Evolutionary conservation across 495 filamentous ascomycete genomes (phyloP).

Genomic region (Bryoglossum gracile): DNA sequence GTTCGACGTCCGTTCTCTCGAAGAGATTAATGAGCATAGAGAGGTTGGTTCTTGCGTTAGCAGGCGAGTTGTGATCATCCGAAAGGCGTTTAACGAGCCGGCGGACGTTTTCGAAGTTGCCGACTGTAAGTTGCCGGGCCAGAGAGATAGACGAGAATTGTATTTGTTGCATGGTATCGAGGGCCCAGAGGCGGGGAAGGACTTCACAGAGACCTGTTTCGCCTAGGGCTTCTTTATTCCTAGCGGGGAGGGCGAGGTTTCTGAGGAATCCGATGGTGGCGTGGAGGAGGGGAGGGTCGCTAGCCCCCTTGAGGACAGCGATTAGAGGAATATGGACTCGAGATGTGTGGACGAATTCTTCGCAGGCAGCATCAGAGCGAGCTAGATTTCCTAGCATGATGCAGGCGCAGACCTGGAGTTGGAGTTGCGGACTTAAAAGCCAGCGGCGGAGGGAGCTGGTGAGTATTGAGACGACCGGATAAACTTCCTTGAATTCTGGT

Average conservation of each 20-base stretch:
- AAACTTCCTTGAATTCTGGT: constrained; percentile 44
- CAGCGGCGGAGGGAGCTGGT: constrained; percentile 47
- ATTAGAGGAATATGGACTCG: constrained; percentile 48
- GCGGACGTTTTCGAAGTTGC: constrained; percentile 50
- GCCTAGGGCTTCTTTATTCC: constrained; percentile 55
- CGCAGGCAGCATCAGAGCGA: constrained; percentile 58
- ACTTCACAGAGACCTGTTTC: constrained; percentile 41
- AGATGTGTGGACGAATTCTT: constrained; percentile 44
- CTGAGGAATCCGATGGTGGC: constrained; percentile 68
- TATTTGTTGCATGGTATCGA: constrained; percentile 57
- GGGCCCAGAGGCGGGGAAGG: constrained; percentile 53
- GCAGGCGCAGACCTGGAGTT: constrained; percentile 67
- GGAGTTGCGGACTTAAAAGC: constrained; percentile 41
- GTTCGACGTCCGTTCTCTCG: constrained; percentile 49
- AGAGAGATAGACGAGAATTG: constrained; percentile 64
- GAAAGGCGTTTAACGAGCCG: constrained; percentile 37
- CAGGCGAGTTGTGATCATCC: constrained; percentile 33
- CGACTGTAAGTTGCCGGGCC: constrained; percentile 55
- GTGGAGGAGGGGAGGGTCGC: constrained; percentile 50
- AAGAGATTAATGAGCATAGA: constrained; percentile 53
- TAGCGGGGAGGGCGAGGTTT: constrained; percentile 63
- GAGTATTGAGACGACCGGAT: constrained; percentile 42
- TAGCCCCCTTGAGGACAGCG: constrained; percentile 14
- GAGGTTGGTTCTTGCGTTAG: constrained; percentile 42
- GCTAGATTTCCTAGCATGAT: constrained; percentile 72